Base-by-base conservation (phyloP, 768 basidiomycete genomes). In the Leccinum sublutescens region DNA sequence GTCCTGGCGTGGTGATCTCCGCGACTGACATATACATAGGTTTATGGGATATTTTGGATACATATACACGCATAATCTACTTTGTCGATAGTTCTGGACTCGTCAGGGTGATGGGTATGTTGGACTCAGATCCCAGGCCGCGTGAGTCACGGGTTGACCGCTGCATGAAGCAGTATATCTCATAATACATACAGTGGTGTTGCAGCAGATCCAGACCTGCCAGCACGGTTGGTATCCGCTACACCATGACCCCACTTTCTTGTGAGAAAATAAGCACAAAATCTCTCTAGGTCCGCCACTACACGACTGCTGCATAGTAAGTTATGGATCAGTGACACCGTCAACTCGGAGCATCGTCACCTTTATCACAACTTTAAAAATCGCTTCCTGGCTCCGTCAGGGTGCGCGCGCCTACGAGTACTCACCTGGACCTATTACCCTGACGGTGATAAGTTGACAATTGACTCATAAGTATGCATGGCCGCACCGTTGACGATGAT, bases 21-120 rank as follows among this genome's bases (percentile, higher is more conserved):
- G n/a, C 49, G 49, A 45, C n/a, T 43, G n/a, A 19, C 19, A 57
- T 34, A 63, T 17, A 27, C 7, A 23, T 27, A 21, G 10, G 23
- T 49, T 15, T 17, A 45, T 40, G 31, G 40, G 40, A 54, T 9
- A 23, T 54, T 64, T 54, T 48, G 52, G 27, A 59, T 52, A 50
- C 4, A n/a, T 48, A 19, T 43, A 49, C 17, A 34, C 21, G 19
- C 19, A 21, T 14, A 45, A 53, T 49, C 25, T 53, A 27, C 45
- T 27, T 21, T 14, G 19, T 38, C 45, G 17, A n/a, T 40, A 19
- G 17, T 10, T 14, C 55, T 9, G 25, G 43, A 14, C 12, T 23
- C 23, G 5, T 27, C 19, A 23, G 23, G 21, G 23, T 49, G 23
- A 21, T 25, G 11, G 10, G 45, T 45, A 45, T 12, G 45, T 21